Base-by-base conservation (phyloP, 1,284 basidiomycete species). In the Ceratobasidium sp. region DNA sequence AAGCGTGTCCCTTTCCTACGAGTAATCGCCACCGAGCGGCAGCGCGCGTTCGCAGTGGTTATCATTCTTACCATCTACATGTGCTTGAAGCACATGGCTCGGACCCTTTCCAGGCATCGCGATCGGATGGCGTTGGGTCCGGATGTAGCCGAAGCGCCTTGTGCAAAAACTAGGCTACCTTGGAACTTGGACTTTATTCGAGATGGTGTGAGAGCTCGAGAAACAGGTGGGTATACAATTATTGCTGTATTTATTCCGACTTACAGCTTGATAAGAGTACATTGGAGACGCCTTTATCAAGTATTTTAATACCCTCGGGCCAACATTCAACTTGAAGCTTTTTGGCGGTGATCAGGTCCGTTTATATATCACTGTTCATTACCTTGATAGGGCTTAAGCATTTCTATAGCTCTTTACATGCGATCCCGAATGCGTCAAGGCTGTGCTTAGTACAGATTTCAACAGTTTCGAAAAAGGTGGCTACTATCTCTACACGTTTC, bases 361-460 rank as follows among this genome's bases (percentile, higher is more conserved):
- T 85, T 38, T 20, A 46, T 28, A 23, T 15, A 46, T 28, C 6
- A 28, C 61, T 40, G 40, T 20, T 33, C 33, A 44, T 46, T n/a
- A 64, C 44, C 61, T 23, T 44, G 20, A 12, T 23, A 17, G 33
- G 44, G 23, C 13, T 62, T 38, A 40, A 52, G 20, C 26, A 1
- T 64, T 23, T 73, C 44, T 42, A 33, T 50, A 78, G 46, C 38
- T 77, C 44, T 78, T 65, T 40, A 69, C 80, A 92, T 91, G 90
- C 92, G 28, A 90, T 92, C 66, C 91, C 54, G 92, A 79, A 61
- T 74, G 92, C 80, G 85, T 87, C 78, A 92, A 92, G 82, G 91
- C 88, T 80, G 85, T 92, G n/a, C 83, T 91, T 2, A 86, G 91
- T 0, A 92, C 91, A 1, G 91, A 92, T 0, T 93, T 93, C 81